These are phyloP conservation scores for Fistulifera pelliculosa DNA, from an alignment of 108 stramenopile species.

Conservation along the genomic window DNA sequence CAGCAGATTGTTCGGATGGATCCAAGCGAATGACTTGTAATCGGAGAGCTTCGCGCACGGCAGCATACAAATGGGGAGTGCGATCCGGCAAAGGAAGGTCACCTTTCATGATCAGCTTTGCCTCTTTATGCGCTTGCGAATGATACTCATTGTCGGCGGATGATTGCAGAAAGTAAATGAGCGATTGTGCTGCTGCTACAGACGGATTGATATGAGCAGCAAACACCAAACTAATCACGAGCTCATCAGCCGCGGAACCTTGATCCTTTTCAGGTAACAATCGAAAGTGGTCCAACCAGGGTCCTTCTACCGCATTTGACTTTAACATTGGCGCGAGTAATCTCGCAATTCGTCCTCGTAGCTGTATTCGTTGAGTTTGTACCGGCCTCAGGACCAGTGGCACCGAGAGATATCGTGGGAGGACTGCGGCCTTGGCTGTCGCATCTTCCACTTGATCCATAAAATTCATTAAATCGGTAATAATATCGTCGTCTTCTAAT, in stretches of 20 bases:
- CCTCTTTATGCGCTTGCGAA: not conserved
- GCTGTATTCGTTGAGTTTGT: constrained; percentile 15
- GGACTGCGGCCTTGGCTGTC: constrained; percentile 39
- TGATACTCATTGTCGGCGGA: constrained; percentile 6
- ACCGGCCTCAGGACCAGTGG: constrained; percentile 28
- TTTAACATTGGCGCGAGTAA: too few relatives aligned
- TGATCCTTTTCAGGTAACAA: not conserved
- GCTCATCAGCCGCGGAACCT: constrained; percentile 17
- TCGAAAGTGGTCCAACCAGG: constrained; percentile 1
- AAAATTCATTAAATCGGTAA: constrained; percentile 13
- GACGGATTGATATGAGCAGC: constrained; percentile 60
- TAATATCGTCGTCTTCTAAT: constrained; percentile 12
- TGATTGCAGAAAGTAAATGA: constrained; percentile 16
- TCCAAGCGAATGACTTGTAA: constrained; percentile 47
- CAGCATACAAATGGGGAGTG: constrained; percentile 8
- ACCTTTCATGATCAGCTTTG: not conserved
- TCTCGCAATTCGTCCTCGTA: constrained; percentile 18
- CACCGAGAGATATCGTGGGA: constrained; percentile 27
- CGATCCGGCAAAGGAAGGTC: constrained; percentile 5
- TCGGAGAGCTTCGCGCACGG: constrained; percentile 33
- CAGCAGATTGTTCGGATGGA: constrained; percentile 22
- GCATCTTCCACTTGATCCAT: constrained; percentile 41
- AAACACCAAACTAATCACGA: constrained; percentile 44
- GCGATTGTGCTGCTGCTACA: constrained; percentile 43
- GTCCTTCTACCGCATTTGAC: not conserved